These are phyloP conservation scores for Herpetospermum pedunculosum DNA, from an alignment of 306 rosid species.

Conservation along the genomic window DNA sequence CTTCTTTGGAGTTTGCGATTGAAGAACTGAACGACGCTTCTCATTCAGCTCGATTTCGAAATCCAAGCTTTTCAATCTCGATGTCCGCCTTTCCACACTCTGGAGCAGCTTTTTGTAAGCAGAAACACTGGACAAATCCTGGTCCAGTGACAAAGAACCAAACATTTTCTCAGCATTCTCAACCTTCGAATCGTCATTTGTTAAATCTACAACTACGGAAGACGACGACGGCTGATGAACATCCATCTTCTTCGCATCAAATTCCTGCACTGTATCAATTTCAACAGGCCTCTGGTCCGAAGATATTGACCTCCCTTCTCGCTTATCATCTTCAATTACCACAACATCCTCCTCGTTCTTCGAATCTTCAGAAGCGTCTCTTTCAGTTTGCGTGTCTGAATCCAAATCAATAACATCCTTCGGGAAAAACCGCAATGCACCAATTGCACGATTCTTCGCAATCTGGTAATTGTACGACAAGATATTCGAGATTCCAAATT, in stretches of 20 bases:
- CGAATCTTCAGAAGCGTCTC: slow-evolving; percentile 38
- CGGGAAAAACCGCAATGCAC: neutral
- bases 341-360: slow-evolving; percentile 36
- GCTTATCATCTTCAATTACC: slow-evolving; percentile 28
- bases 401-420: slow-evolving; percentile 45
- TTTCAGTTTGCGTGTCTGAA: slow-evolving; percentile 15
- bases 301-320: slow-evolving; percentile 17
- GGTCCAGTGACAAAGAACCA: slow-evolving; percentile 23
- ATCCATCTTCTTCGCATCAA: slow-evolving; percentile 20
- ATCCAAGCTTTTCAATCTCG: slow-evolving; percentile 21
- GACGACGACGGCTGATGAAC: slow-evolving; percentile 28
- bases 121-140: slow-evolving; percentile 14
- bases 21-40: slow-evolving; percentile 23
- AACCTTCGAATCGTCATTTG: slow-evolving; percentile 24
- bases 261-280: slow-evolving; percentile 21
- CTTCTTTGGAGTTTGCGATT: slow-evolving; percentile 37
- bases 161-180: slow-evolving; percentile 25
- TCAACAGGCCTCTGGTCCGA: slow-evolving; percentile 18
- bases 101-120: slow-evolving; percentile 64
- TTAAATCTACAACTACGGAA: slow-evolving; percentile 37
- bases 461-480: slow-evolving; percentile 1
- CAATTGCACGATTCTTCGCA: slow-evolving; percentile 29
- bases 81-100: slow-evolving; percentile 14
- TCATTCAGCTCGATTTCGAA: slow-evolving; percentile 43
- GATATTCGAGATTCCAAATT: slow-evolving; percentile 18